phyloP scores from a whole-genome alignment of 176 grass and related monocot species.

The Ampelocalamus luodianensis region DNA sequence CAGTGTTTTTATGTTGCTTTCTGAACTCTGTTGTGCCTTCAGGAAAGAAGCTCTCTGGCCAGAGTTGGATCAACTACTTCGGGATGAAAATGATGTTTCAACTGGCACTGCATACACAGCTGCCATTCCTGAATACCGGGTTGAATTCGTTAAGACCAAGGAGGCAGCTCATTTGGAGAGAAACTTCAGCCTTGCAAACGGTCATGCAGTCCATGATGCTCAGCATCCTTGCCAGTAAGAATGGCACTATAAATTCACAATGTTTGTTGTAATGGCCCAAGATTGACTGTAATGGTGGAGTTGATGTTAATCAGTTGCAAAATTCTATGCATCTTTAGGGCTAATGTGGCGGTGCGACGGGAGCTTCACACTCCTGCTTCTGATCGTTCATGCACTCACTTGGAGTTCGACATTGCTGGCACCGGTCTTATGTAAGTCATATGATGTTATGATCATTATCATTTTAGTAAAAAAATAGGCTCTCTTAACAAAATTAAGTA shows the following conservation, averaged over 20 bases:
- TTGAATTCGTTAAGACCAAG: conserved; percentile 70
- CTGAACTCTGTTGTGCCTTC: conserved; percentile 30
- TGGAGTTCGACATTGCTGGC: conserved; percentile 92
- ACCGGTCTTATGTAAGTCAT: conserved; percentile 76
- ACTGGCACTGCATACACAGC: conserved; percentile 73
- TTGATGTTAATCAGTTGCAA: conserved; percentile 19
- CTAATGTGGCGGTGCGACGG: conserved; percentile 67
- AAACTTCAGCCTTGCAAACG: conserved; percentile 83
- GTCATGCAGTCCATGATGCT: conserved; percentile 79
- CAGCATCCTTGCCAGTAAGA: conserved; percentile 89
- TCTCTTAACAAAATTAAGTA: conserved; percentile 8
- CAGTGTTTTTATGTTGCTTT: background rate
- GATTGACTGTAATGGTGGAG: background rate
- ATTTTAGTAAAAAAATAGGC: background rate
- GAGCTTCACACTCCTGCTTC: conserved; percentile 92
- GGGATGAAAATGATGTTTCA: conserved; percentile 68
- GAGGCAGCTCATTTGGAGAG: conserved; percentile 66
- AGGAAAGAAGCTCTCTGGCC: conserved; percentile 93
- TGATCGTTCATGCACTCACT: conserved; percentile 88
- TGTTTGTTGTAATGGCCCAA: background rate
- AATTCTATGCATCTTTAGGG: conserved; percentile 51
- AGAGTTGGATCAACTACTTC: conserved; percentile 77
- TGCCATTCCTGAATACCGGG: conserved; percentile 86
- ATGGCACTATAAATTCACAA: background rate
- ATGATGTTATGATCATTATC: conserved; percentile 6